These are phyloP conservation scores for Ceratobasidium sp. DNA, from an alignment of 1,284 basidiomycete genomes.

Conservation along the genomic window DNA sequence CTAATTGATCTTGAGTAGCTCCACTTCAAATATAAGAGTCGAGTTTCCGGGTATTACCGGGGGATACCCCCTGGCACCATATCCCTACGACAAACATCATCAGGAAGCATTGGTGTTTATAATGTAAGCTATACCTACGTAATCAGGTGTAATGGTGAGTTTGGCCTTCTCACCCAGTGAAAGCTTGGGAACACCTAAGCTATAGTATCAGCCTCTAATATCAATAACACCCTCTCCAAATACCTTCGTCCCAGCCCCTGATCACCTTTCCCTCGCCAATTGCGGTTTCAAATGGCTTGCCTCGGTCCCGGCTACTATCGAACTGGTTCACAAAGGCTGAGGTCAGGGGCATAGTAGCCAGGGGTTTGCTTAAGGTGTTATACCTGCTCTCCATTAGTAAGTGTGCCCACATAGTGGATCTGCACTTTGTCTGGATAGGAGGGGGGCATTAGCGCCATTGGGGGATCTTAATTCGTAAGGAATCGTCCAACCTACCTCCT, in stretches of 20 bases:
- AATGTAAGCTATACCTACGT: conserved; percentile 56
- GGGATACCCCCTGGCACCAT: conserved; percentile 42
- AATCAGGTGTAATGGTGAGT: conserved; percentile 71
- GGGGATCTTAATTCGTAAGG: too few species aligned
- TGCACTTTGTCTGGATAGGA: conserved; percentile 55
- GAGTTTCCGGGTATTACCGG: conserved; percentile 45
- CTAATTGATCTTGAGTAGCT: conserved; percentile 43
- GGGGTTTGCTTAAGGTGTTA: too few species aligned
- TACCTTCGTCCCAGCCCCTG: conserved; percentile 91
- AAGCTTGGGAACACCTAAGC: conserved; percentile 72
- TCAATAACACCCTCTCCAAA: too few species aligned
- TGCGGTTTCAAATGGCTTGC: conserved; percentile 69
- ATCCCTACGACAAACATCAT: conserved; percentile 38
- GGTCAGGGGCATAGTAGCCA: too few species aligned
- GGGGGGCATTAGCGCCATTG: too few species aligned
- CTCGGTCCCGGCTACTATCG: conserved; percentile 52
- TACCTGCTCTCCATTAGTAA: conserved; percentile 60
- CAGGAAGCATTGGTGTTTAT: background rate
- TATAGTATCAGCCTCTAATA: too few species aligned
- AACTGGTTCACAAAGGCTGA: too few species aligned
- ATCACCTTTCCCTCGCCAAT: conserved; percentile 86
- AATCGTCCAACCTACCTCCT: conserved; percentile 63
- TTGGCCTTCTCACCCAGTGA: conserved; percentile 80
- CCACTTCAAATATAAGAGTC: conserved; percentile 46
- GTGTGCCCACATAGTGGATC: conserved; percentile 80